phyloP scores from a whole-genome alignment of 2,329 filamentous ascomycete species.

The Fusarium avenaceum region DNA sequence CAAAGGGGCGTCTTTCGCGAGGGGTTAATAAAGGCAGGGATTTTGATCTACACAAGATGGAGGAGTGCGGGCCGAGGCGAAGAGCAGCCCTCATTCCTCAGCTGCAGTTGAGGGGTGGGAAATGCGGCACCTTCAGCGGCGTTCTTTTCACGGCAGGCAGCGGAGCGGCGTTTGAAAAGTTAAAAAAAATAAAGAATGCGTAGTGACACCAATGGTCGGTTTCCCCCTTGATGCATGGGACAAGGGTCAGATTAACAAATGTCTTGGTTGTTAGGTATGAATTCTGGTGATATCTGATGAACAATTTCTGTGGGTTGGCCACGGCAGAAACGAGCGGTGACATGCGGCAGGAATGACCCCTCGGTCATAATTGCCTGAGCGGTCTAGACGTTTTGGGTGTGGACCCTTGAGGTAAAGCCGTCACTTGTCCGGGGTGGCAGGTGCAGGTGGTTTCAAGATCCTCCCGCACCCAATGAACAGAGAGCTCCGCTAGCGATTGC shows the following conservation, averaged over 20 bases:
- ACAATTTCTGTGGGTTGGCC: constrained; percentile 42
- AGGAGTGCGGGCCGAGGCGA: constrained; percentile 44
- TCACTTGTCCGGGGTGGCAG: constrained; percentile 24
- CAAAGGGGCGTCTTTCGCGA: constrained; percentile 28
- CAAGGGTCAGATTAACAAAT: background rate
- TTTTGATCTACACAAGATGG: constrained; percentile 40
- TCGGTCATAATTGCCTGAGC: constrained; percentile 27
- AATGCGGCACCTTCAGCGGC: constrained; percentile 7
- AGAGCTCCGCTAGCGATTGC: constrained; percentile 6
- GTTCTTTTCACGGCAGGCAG: constrained; percentile 23
- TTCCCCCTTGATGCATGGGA: background rate
- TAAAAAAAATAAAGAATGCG: constrained; percentile 7
- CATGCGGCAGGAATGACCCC: constrained; percentile 46
- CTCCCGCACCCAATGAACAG: constrained; percentile 8
- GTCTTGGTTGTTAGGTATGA: constrained; percentile 11
- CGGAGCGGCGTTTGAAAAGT: background rate
- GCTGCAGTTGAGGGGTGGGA: constrained; percentile 11
- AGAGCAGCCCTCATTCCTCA: constrained; percentile 49
- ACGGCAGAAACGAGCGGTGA: constrained; percentile 50
- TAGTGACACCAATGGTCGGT: background rate
- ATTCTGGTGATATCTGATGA: constrained; percentile 32
- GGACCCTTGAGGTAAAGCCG: constrained; percentile 30
- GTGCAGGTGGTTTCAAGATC: constrained; percentile 28
- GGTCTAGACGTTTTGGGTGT: constrained; percentile 20
- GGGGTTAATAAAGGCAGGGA: constrained; percentile 31